phyloP scores from a whole-genome alignment of 1,284 basidiomycete genomes.

The Leccinum subfulvum region DNA sequence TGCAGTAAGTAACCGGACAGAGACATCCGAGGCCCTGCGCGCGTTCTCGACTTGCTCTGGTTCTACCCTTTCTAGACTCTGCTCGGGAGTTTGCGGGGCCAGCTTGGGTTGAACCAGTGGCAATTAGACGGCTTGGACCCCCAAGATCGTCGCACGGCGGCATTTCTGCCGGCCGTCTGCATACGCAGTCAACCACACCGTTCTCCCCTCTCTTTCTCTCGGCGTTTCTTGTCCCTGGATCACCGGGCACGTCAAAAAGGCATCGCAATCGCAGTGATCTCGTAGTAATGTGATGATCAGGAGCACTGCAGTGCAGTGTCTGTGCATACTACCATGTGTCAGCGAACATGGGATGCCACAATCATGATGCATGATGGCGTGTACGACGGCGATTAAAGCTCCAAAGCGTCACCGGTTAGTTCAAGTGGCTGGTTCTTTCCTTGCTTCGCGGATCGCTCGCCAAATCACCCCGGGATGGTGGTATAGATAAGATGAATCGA shows the following conservation, averaged over 20 bases:
- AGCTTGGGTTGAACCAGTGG: background rate
- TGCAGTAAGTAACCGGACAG: background rate
- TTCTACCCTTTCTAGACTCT: background rate
- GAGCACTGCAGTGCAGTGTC: background rate
- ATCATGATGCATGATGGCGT: background rate
- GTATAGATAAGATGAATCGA: background rate
- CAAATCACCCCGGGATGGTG: background rate
- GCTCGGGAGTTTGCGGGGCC: background rate
- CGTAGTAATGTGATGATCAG: background rate
- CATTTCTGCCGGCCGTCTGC: background rate
- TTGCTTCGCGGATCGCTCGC: conserved; percentile 23
- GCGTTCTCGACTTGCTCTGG: background rate
- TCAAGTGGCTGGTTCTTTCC: conserved; percentile 5
- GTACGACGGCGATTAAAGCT: conserved; percentile 7
- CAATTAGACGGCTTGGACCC: background rate
- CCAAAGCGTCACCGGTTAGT: conserved; percentile 1
- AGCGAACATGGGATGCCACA: background rate
- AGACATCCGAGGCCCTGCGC: background rate
- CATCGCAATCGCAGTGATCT: background rate
- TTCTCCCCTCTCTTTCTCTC: background rate
- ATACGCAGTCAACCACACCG: background rate
- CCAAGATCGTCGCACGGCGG: background rate
- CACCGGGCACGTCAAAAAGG: background rate
- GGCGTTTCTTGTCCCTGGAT: background rate
- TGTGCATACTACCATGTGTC: background rate